Evolutionary conservation across 2,329 filamentous ascomycete species (phyloP), one percentile per base, ranked within the genome.

Genomic region (Simplicillium sp.): DNA sequence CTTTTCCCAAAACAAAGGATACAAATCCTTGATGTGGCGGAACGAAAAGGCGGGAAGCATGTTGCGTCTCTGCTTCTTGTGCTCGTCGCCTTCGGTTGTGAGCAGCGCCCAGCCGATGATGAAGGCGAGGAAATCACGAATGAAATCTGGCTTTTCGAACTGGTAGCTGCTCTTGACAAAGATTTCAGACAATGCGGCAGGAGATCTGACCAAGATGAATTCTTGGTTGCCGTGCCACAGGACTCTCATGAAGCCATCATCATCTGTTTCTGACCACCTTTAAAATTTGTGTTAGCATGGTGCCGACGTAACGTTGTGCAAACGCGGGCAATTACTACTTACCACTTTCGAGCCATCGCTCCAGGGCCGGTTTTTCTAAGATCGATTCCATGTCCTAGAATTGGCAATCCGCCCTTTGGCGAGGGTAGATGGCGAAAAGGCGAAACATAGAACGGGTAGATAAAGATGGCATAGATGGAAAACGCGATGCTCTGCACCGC

Each of bases 71-170:
- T 60, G 54, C 15, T 40, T 47, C 42, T 51, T 55, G 42, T 64
- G 59, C 40, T 54, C 53, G 7, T 61, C 55, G 16, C 53, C 55
- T 36, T 60, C 54, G 15, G 54, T 48, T 25, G 55, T 53, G 7
- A 57, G 44, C 8, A 64, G 42, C 0, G 54, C 59, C 4, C 79
- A 83, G 53, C 89, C 89, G 42, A 95, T 79, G 52, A 85, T 84
- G 64, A 80, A 83, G 46, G 94, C 79, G 7, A 95, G 77, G 66
- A 85, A 90, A 44, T 85, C 80, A 60, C 86, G 40, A 3, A 43
- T 37, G 16, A 46, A 44, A 2, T 36, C 12, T 0, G 81, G 79
- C 55, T 85, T 85, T 31, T 68, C 53, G 47, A 83, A 87, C 39
- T 81, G 75, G 54, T 87, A 85, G 47, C 68, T 76, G 44, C 75